Base-by-base conservation (phyloP, 352 stramenopile genomes). In the Phytophthora pluvialis region DNA sequence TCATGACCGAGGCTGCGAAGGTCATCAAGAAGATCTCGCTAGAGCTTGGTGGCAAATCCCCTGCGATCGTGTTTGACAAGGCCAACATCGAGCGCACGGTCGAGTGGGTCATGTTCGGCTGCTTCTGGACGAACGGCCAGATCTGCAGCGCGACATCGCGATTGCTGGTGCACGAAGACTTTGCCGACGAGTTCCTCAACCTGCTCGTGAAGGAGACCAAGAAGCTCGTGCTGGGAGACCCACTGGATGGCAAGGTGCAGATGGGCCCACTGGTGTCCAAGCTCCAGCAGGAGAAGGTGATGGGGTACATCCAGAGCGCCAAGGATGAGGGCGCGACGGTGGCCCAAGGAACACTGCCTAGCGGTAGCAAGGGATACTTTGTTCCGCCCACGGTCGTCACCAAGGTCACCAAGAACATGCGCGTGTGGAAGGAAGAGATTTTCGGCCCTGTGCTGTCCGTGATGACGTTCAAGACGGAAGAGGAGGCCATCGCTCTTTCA, bases 371-470 rank as follows among this genome's bases (percentile, higher is more conserved):
- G 9, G 89, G 88, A 1, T 95, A 83, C 67, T 97, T 78, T 56
- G 82, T 96, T 33, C 67, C 80, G 21, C 84, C 87, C 35, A 95
- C 88, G 8, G 66, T 96, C n/a, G 35, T 97, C 44, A 89, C 78
- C 44, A 86, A 85, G 36, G 80, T 95, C 13, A 71, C 50, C 12
- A 56, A 69, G 31, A 51, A 72, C 35, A 91, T 90, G 75, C 73
- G 81, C n/a, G 81, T 95, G 35, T 95, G 86, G 85, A 80, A 71
- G 29, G 82, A 93, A 35, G 89, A 97, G 67, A 97, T 97, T 40
- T 98, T 98, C 45, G 93, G 93, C 0, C 91, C 91, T 28, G 90
- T 98, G 47, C 66, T 97, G 15, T 89, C 75, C 0, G 72, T 97
- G 3, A 86, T 94, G 73, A 83, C 79, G 29, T 98, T 98, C 73